A percentile compares a stretch with the other conserved stretches of the same genome.
Conservation (phyloP, 306 rosid species). For the Purshia tridentata region DNA sequence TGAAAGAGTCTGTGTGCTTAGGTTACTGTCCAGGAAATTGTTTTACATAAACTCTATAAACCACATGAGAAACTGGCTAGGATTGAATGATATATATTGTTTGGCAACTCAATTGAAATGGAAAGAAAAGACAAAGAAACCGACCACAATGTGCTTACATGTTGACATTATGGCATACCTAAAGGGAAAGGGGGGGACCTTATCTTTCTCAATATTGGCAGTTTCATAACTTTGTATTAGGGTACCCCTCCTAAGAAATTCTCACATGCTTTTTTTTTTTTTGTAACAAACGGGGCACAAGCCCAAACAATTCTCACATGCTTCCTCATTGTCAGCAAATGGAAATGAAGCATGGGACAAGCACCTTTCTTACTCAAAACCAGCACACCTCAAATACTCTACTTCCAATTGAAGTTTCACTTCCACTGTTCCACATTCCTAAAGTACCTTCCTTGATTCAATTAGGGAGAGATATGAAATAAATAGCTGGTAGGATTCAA, state of each 20-base stretch:
- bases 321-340: conserved; percentile 12
- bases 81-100: background rate
- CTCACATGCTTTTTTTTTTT: too few relatives aligned
- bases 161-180: background rate
- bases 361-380: conserved; percentile 5
- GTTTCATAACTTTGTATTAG: background rate
- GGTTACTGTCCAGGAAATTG: background rate
- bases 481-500: too few relatives aligned
- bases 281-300: too few relatives aligned
- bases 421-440: too few relatives aligned
- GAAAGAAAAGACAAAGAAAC: conserved; percentile 10
- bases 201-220: conserved; percentile 21
- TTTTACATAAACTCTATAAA: background rate
- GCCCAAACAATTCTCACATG: conserved; percentile 8
- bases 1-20: background rate
- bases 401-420: conserved; percentile 3
- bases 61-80: background rate
- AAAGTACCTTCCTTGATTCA: too few relatives aligned
- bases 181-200: conserved; percentile 22
- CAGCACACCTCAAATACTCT: background rate
- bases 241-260: conserved; percentile 13
- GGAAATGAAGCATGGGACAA: conserved; percentile 10
- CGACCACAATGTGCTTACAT: conserved; percentile 6
- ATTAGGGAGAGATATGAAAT: too few relatives aligned
- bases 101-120: background rate